phyloP scores from a whole-genome alignment of 768 basidiomycete species.

The Amanita inopinata region DNA sequence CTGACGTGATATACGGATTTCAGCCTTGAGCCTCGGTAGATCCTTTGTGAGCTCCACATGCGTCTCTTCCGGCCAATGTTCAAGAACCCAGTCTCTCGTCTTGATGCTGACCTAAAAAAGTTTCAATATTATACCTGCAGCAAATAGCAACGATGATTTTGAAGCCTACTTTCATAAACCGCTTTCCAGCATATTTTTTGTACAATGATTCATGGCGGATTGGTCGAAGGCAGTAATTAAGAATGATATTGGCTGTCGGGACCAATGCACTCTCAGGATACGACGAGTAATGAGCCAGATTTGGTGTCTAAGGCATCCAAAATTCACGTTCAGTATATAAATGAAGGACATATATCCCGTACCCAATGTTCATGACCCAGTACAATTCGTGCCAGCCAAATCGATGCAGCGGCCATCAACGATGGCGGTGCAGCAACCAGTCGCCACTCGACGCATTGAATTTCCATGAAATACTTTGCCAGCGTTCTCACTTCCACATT shows the following conservation, averaged over 20 bases:
- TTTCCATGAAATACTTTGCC: conserved; percentile 92
- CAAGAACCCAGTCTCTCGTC: conserved; percentile 79
- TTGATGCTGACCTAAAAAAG: conserved; percentile 61
- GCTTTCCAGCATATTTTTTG: conserved; percentile 91
- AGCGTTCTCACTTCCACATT: conserved; percentile 87
- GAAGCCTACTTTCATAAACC: conserved; percentile 65
- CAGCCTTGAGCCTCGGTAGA: conserved; percentile 48
- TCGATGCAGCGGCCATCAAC: conserved; percentile 77
- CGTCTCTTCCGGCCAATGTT: conserved; percentile 56
- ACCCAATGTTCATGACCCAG: conserved; percentile 87
- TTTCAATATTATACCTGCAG: not conserved
- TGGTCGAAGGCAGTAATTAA: conserved; percentile 83
- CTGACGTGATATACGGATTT: conserved; percentile 35
- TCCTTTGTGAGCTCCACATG: conserved; percentile 52
- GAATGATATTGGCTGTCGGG: conserved; percentile 86
- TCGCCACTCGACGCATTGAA: conserved; percentile 80
- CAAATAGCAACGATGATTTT: not conserved
- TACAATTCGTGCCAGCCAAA: conserved; percentile 83
- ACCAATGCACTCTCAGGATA: conserved; percentile 79
- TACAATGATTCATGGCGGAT: conserved; percentile 76
- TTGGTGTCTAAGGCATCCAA: conserved; percentile 47
- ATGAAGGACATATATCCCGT: conserved; percentile 19
- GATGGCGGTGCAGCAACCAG: conserved; percentile 78
- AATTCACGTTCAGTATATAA: conserved; percentile 1
- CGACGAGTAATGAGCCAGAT: conserved; percentile 89